Base-by-base conservation (phyloP, 345 rosid genomes). In the Clarkia xantiana region DNA sequence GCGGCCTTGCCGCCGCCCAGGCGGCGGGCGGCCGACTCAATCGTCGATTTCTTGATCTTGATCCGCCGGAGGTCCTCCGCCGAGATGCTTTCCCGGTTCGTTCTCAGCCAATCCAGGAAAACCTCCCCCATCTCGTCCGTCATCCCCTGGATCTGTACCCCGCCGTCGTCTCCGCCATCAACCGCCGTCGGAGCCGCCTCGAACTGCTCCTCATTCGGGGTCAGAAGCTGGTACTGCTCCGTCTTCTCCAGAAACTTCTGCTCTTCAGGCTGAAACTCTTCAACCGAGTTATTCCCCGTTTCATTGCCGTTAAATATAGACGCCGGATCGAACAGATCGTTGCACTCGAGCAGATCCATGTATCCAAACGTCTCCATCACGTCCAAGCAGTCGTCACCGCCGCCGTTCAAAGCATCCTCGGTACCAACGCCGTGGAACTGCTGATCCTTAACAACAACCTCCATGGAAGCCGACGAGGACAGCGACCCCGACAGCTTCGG, bases 1-100 rank as follows among this genome's bases (percentile, higher is more conserved):
- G 80, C 98, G 59, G 78, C 90, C 60, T 74, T 80, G 2, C 98
- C 98, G 14, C 98, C 96, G 6, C 99, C 96, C 16, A 93, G 59
- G 43, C 95, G 78, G 66, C 61, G 68, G 0, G 99, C 88, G 0
- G 96, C 99, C 34, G 78, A 76, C 56, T 93, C 99, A 11, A 93
- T 84, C 0, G 96, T 93, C 0, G 96, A 71, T 58, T 93, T 93
- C 94, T 80, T 93, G 52, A 93, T 78, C 73, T 84, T 93, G 38
- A 93, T 84, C 57, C 56, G 82, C 66, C 88, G 77, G 55, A 93
- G 64, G 58, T 93, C 99, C 16, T 93, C 99, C 4, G 95, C 95
- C 1, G 95, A 82, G 6, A 93, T 94, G 0, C 68, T 71, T 57
- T 93, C 95, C 14, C 85, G 74, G 71, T 93, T 93, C 45, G 55